These are phyloP conservation scores for Wickerhamiella kazuoi DNA, from an alignment of 805 yeast genomes.

Conservation along the genomic window DNA sequence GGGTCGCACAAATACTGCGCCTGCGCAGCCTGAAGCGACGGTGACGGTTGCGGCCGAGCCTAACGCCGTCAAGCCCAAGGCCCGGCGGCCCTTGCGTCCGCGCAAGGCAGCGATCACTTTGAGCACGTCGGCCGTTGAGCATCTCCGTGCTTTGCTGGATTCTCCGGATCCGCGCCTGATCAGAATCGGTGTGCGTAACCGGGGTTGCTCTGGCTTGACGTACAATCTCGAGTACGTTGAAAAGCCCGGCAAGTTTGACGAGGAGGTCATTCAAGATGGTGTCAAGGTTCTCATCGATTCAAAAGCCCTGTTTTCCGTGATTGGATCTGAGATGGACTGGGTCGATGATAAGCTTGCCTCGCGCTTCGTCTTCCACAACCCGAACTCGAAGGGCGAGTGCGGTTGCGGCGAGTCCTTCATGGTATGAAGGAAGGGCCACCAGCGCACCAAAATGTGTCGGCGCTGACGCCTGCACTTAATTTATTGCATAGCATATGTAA, in stretches of 20 bases:
- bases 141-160: slow-evolving; percentile 45
- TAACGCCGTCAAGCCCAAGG: slow-evolving; percentile 1
- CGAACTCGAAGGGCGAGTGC: slow-evolving; percentile 94
- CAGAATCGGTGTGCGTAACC: slow-evolving; percentile 81
- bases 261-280: slow-evolving; percentile 78
- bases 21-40: too few species aligned
- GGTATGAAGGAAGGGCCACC: too few species aligned
- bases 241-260: slow-evolving; percentile 89
- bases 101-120: slow-evolving; percentile 79
- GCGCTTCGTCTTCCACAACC: slow-evolving; percentile 82
- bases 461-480: background rate
- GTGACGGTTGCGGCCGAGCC: too few species aligned
- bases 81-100: slow-evolving; percentile 49
- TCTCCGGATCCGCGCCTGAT: slow-evolving; percentile 81
- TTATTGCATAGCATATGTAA: background rate
- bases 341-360: slow-evolving; percentile 78
- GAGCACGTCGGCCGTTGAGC: slow-evolving; percentile 56
- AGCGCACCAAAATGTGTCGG: too few species aligned
- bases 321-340: slow-evolving; percentile 98
- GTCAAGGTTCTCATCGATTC: slow-evolving; percentile 87
- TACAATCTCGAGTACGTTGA: slow-evolving; percentile 82
- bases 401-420: slow-evolving; percentile 98
- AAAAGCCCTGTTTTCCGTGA: slow-evolving; percentile 85
- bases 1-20: too few species aligned
- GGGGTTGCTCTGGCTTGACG: slow-evolving; percentile 93